Evolutionary conservation across 2,329 filamentous ascomycete genomes (phyloP).

Genomic region (Sarocladiaceae sp.): DNA sequence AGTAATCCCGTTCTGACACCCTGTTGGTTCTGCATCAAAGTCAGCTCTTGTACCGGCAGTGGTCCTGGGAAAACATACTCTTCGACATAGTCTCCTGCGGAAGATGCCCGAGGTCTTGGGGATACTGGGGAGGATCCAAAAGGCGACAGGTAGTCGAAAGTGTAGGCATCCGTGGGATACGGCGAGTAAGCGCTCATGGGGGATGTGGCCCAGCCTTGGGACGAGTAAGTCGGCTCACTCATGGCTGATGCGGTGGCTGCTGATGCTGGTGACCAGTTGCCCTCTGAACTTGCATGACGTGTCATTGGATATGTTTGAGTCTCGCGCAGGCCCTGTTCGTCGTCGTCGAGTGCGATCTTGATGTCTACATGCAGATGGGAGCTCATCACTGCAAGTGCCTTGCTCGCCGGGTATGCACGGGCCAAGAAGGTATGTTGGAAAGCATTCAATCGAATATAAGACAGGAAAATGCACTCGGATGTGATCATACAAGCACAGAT

Average conservation of each 20-base stretch:
- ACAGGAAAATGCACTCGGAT: background rate
- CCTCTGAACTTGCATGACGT: conserved; percentile 2
- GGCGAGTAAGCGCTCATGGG: conserved; percentile 1
- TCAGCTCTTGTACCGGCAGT: background rate
- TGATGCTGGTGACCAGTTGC: conserved; percentile 4
- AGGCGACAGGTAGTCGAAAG: conserved; percentile 5
- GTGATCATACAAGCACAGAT: conserved; percentile 2
- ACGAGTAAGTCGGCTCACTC: conserved; percentile 6
- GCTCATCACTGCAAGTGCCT: background rate
- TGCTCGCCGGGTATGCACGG: too few species aligned
- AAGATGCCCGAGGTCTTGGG: conserved; percentile 2
- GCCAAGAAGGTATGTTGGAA: too few species aligned
- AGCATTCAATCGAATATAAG: background rate
- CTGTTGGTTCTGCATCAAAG: background rate
- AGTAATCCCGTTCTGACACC: conserved; percentile 15
- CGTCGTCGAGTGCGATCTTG: background rate
- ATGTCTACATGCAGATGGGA: background rate
- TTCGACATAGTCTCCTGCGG: background rate
- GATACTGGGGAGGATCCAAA: conserved; percentile 1
- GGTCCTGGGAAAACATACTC: background rate
- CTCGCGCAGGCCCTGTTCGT: background rate
- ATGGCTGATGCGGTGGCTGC: background rate
- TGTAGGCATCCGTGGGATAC: background rate
- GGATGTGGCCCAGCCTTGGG: conserved; percentile 2
- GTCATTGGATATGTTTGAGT: background rate